Evolutionary conservation across 1,284 basidiomycete species (phyloP), one percentile per base, ranked within the genome.

Genomic region (Cutaneotrichosporon sp.): DNA sequence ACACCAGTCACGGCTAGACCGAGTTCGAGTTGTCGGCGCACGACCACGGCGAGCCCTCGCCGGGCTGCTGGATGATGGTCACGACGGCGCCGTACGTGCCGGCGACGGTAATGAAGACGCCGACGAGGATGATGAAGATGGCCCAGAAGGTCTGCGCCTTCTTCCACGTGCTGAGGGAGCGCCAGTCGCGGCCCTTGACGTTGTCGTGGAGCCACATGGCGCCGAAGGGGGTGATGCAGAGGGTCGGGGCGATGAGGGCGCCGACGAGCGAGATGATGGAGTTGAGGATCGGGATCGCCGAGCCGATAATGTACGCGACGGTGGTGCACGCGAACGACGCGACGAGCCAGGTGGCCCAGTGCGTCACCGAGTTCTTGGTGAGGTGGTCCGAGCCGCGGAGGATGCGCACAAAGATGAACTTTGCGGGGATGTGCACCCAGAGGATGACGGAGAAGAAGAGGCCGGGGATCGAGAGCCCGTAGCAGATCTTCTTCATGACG

Each of bases 391-490:
- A 67, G 29, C 70, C 69, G 47, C 67, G 66, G 43, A 76, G 64
- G 13, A 71, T 29, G 33, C 71, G 67, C 2, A 76, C 66, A 33
- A 77, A 71, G 56, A 72, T 57, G 64, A 67, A 76, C 57, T 75
- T 75, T 43, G 72, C 69, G 13, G 72, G 69, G 58, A 75, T 63
- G 69, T 74, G 59, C 56, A 60, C 62, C 64, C 51, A 67, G 54
- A 59, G 57, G 53, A 60, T 65, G 24, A 75, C 67, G 18, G 50
- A 61, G 51, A 65, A 68, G 29, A 72, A 61, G 24, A 72, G 62
- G n/a, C 75, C 78, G 6, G 77, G 78, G 14, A 81, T 60, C 9
- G 79, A 75, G 27, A 81, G 63, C 13, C 77, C 79, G 65, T 79
- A 81, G 33, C 68, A 68, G 54, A 81, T 68, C 56, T 75, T 75